Base-by-base conservation (phyloP, 805 yeast genomes). In the Clavispora phyllophila region DNA sequence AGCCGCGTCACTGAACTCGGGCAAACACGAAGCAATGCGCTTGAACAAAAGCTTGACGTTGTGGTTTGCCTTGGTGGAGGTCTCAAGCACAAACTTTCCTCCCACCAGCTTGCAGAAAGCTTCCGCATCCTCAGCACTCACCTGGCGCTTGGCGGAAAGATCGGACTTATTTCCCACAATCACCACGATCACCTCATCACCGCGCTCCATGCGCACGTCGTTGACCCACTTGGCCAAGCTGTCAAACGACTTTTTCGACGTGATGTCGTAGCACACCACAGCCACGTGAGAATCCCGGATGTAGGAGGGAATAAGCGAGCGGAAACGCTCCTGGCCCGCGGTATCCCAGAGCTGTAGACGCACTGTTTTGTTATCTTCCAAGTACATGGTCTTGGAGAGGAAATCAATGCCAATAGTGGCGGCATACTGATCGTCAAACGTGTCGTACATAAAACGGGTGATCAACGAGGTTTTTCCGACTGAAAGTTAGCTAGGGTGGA, bases 381-480 rank as follows among this genome's bases (percentile, higher is more conserved):
- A 71, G 62, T 93, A 93, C 63, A 60, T 59, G n/a, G 56, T 58
- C 58, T 87, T 91, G 31, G 95, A 86, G 51, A 93, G 76, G 59
- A 93, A 93, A 62, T 93, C 98, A 48, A 93, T 93, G 20, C 99
- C 99, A 42, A 93, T 89, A 0, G 99, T 91, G 14, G 99, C 98
- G 0, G 88, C 88, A 61, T 93, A 93, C 60, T 90, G 96, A 29
- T 93, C 91, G 63, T 91, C 97, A 63, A 91, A 91, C 15, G 96
- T 85, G 61, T 93, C 98, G 62, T 91, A 91, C 98, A 91, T 91
- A 69, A 93, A 91, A 51, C 98, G 74, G n/a, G 98, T 90, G 53
- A 91, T 87, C 47, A 91, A 75, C 2, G 98, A 91, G 5, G 99
- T 91, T 62, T 91, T 91, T 33, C 99, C 99, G 32, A 91, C 98